Evolutionary conservation across 1,284 basidiomycete genomes (phyloP).

Genomic region (Cerioporus squamosus): DNA sequence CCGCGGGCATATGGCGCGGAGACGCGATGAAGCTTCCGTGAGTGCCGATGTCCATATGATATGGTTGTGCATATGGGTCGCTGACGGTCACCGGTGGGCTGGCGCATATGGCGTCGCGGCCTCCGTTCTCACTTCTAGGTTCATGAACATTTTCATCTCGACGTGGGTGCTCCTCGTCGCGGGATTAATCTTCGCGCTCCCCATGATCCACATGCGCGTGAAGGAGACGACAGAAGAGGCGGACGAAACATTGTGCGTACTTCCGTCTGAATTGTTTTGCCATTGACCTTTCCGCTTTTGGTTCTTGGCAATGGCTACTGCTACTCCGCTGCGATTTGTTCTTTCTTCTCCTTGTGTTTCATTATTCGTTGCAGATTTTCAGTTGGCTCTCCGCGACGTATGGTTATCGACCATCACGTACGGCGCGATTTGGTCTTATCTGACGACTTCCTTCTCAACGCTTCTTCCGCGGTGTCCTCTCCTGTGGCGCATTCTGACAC

Average conservation of each 20-base stretch:
- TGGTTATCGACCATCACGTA: neutral
- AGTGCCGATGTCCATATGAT: slow-evolving; percentile 18
- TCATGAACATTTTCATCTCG: slow-evolving; percentile 48
- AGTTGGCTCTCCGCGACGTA: neutral
- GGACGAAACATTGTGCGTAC: slow-evolving; percentile 35
- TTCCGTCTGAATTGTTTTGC: neutral
- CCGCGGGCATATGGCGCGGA: slow-evolving; percentile 47
- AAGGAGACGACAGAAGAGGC: slow-evolving; percentile 38
- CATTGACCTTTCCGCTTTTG: neutral
- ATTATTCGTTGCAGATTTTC: neutral
- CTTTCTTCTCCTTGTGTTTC: neutral
- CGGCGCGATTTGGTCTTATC: neutral
- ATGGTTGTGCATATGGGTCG: neutral
- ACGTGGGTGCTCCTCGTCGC: slow-evolving; percentile 48
- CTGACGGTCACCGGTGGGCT: neutral
- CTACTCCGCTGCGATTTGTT: neutral
- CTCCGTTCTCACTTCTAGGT: slow-evolving; percentile 31
- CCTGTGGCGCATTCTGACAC: neutral
- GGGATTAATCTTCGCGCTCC: slow-evolving; percentile 46
- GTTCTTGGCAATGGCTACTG: neutral
- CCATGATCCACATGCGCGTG: slow-evolving; percentile 50
- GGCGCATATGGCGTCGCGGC: neutral
- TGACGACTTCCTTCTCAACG: neutral
- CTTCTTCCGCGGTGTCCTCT: neutral
- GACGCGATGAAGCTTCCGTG: slow-evolving; percentile 45